Conservation (phyloP, 768 basidiomycete species). For the Rubroboletus satanas region DNA sequence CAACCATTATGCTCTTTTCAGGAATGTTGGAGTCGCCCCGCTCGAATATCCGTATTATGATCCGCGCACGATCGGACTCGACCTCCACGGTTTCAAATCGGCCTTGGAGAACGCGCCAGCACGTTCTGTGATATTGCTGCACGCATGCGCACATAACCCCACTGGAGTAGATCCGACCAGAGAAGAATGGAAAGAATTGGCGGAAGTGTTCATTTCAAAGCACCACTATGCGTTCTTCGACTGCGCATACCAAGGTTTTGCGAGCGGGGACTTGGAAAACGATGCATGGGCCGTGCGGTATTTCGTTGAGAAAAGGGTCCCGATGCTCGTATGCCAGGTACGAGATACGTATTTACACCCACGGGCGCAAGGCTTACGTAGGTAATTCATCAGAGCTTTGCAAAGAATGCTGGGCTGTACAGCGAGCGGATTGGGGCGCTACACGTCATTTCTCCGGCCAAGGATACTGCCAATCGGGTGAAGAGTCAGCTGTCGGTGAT, state of each 20-base stretch:
- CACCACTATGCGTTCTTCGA: conserved; percentile 91
- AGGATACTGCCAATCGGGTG: conserved; percentile 67
- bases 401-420: conserved; percentile 95
- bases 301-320: conserved; percentile 73
- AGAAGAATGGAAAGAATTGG: conserved; percentile 82
- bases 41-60: conserved; percentile 93
- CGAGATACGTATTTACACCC: background rate
- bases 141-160: conserved; percentile 95
- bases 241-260: conserved; percentile 96
- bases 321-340: conserved; percentile 86
- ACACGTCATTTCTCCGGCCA: conserved; percentile 65
- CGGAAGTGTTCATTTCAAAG: conserved; percentile 64
- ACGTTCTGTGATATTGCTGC: conserved; percentile 83
- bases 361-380: conserved; percentile 8
- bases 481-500: conserved; percentile 89
- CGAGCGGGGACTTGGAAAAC: conserved; percentile 84
- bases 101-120: conserved; percentile 61
- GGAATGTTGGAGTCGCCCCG: conserved; percentile 84
- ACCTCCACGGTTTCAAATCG: conserved; percentile 64
- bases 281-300: conserved; percentile 91
- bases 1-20: conserved; percentile 88
- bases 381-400: conserved; percentile 68
- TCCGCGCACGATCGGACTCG: conserved; percentile 82
- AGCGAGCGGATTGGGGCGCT: conserved; percentile 94
- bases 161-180: conserved; percentile 91